Base-by-base conservation (phyloP, 2,329 filamentous ascomycete species). In the Verticillium nonalfalfae region DNA sequence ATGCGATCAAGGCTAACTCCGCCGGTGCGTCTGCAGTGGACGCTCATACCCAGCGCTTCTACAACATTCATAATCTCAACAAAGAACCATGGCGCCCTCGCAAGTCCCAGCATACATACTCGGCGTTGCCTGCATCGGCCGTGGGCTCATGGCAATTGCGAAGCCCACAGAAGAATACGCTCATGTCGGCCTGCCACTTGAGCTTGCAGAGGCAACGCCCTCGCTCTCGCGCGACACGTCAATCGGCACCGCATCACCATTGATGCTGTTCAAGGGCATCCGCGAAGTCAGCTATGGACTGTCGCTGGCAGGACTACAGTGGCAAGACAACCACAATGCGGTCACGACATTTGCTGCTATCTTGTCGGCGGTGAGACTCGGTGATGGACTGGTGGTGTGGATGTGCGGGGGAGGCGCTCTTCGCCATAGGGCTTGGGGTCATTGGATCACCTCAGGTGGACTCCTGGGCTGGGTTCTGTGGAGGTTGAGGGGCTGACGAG, bases 211-310 rank as follows among this genome's bases (percentile, higher is more conserved):
- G 4, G 39, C 15, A 15, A 9, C 33, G 13, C 13, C 54, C 7
- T 13, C 9, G 5, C 31, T 5, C 31, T 13, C 2, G 15, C 7
- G 31, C 31, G 14, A 2, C 10, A 6, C 31, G 1, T 13, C 13
- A 31, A 33, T 33, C 5, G 26, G 52, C 11, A 56, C 38, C 9
- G 36, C 63, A 7, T 75, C 73, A 26, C 70, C 74, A 1, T 70
- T 75, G 18, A 71, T 75, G 63, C 72, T 72, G 57, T 68, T 74
- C 61, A 74, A 75, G 59, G 72, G 71, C 7, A 65, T 73, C 9
- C 71, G 74, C 2, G 74, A 75, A 61, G 54, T 74, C 3, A 68
- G 66, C 2, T 75, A 71, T 57, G 73, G 74, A 15, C n/a, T 70
- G 1, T 60, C 67, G 0, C 56, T 75, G 57, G 57, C 73, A 31